phyloP scores from a whole-genome alignment of 768 basidiomycete species.

The Tylopilus sp. region DNA sequence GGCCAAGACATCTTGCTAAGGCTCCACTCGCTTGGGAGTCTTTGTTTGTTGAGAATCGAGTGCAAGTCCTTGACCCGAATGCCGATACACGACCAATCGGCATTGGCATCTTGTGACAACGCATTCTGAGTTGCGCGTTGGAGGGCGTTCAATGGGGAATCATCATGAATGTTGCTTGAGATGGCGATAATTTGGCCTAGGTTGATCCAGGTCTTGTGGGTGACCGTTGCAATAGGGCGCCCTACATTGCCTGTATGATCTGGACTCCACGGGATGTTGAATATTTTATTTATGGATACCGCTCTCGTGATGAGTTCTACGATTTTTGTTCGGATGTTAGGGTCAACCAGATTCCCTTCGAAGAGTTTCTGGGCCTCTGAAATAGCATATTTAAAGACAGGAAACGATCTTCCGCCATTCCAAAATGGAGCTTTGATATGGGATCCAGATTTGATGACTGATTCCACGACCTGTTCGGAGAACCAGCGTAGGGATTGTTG shows the following conservation, averaged over 20 bases:
- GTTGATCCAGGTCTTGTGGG: not conserved
- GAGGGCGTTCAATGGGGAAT: not conserved
- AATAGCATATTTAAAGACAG: no score
- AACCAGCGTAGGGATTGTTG: no score
- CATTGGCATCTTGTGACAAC: not conserved
- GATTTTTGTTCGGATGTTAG: no score
- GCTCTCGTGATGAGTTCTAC: no score
- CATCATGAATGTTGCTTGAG: no score
- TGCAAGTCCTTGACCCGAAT: not conserved
- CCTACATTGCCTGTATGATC: not conserved
- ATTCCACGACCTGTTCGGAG: no score
- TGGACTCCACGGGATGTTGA: not conserved
- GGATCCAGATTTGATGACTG: no score
- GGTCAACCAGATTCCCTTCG: no score
- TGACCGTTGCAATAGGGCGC: not conserved
- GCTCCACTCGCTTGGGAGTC: not conserved
- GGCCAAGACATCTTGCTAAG: not conserved
- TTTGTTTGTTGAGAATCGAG: not conserved
- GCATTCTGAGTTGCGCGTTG: not conserved
- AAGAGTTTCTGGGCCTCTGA: no score
- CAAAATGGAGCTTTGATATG: no score
- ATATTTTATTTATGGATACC: no score
- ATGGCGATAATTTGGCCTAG: not conserved
- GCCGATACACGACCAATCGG: not conserved
- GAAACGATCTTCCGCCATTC: no score